Evolutionary conservation across 148 eudicot genomes (phyloP), one percentile per base, ranked within the genome.

Genomic region (Rhododendron williamsianum): DNA sequence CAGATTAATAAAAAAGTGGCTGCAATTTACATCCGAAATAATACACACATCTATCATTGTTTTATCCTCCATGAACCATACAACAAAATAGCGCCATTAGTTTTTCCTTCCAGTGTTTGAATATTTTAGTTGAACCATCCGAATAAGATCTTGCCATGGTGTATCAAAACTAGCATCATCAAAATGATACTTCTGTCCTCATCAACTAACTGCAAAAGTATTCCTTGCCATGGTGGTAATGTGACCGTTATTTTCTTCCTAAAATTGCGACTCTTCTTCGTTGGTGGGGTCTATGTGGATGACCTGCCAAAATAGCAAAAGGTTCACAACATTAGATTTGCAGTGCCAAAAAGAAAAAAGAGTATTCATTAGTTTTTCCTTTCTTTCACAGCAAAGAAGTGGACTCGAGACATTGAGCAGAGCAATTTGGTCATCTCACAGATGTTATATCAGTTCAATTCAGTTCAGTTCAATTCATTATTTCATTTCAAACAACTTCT

Each of bases 281-380:
- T 91, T 88, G 0, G 86, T 87, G 5, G 94, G 91, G 87, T 96
- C 95, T 38, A 95, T 88, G 86, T 94, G 99, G 56, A 96, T 94
- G 81, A 96, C 97, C 99, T 94, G 89, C 81, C 51, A 60, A 78
- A 60, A 30, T 72, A 35, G 77, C 77, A 35, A 56, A 7, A n/a
- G 30, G 30, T 30, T 30, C 30, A 30, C 19, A 8, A 54, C 27
- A 38, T 76, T 38, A 81, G 21, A 41, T 25, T 36, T 8, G 9
- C 48, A 7, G 12, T 23, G n/a, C 65, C 6, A 9, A 21, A 6
- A 0, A 9, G 15, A 76, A 51, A 51, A 51, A 30, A 30, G 21
- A n/a, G 80, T 43, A 21, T 21, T 43, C 12, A 49, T 9, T n/a
- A 23, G 27, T 21, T 23, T 43, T 4, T 67, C 13, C 21, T 76